Conservation (phyloP, 2,329 filamentous ascomycete genomes). For the Talaromyces islandicus region DNA sequence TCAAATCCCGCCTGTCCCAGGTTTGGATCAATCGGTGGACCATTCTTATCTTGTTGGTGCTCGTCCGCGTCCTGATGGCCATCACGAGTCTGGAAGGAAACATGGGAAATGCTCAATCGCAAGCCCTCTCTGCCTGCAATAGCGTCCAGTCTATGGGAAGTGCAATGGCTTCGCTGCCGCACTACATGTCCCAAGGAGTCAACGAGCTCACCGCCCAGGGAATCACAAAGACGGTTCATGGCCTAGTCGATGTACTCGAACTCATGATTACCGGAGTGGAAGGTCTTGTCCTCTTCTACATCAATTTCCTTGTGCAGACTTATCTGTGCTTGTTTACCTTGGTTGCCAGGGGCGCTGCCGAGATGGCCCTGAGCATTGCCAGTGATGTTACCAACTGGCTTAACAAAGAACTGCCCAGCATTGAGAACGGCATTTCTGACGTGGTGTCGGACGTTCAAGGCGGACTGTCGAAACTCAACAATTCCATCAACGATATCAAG, state of each 20-base stretch:
- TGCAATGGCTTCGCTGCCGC: constrained; percentile 95
- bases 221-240: constrained; percentile 73
- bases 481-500: constrained; percentile 51
- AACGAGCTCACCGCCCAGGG: constrained; percentile 77
- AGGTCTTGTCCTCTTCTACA: constrained; percentile 82
- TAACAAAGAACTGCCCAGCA: constrained; percentile 47
- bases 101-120: constrained; percentile 66
- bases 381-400: constrained; percentile 56
- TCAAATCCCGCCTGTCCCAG: constrained; percentile 84
- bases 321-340: constrained; percentile 87
- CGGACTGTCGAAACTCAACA: constrained; percentile 53
- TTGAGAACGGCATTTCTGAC: constrained; percentile 43
- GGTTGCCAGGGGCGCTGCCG: constrained; percentile 70
- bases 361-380: constrained; percentile 59
- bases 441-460: constrained; percentile 17
- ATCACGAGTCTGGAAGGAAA: constrained; percentile 66
- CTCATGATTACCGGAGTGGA: constrained; percentile 78
- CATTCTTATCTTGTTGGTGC: constrained; percentile 75
- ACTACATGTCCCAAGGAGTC: constrained; percentile 84
- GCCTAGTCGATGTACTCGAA: constrained; percentile 70
- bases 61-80: constrained; percentile 73
- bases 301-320: constrained; percentile 84
- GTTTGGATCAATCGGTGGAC: constrained; percentile 99
- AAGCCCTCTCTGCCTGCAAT: constrained; percentile 84
- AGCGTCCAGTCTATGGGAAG: constrained; percentile 91